A percentile compares a stretch with the other conserved stretches of the same genome.
These are phyloP conservation scores for Alternaria brassicicola DNA, from an alignment of 2,329 filamentous ascomycete genomes.

Conservation along the genomic window DNA sequence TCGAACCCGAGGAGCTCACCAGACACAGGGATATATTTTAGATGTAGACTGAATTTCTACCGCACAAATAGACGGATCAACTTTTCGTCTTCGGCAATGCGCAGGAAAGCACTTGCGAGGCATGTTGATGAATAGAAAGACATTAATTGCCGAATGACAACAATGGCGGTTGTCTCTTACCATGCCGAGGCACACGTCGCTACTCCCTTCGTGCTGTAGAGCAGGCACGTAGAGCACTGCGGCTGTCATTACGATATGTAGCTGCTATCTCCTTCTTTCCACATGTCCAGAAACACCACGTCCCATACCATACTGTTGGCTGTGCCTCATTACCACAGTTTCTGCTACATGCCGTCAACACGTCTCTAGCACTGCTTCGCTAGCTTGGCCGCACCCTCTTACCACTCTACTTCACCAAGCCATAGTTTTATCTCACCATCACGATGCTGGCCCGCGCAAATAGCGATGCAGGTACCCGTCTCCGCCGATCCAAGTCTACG, in stretches of 20 bases:
- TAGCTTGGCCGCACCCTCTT: slow-evolving; percentile 26
- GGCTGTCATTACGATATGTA: neutral
- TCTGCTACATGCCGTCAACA: slow-evolving; percentile 26
- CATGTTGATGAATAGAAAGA: neutral
- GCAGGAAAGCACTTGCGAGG: neutral
- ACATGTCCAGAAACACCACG: neutral
- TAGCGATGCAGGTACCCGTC: slow-evolving; percentile 46
- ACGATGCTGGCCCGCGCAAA: slow-evolving; percentile 45
- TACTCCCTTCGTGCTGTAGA: neutral
- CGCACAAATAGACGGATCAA: neutral
- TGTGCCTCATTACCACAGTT: slow-evolving; percentile 11
- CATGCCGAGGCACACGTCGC: neutral
- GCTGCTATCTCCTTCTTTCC: neutral
- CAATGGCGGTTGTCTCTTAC: neutral
- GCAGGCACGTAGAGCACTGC: neutral
- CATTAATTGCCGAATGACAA: neutral
- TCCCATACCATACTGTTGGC: neutral
- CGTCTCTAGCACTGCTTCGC: slow-evolving; percentile 30
- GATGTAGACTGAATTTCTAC: no score
- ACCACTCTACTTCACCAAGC: slow-evolving; percentile 21
- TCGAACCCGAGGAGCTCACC: slow-evolving; percentile 13
- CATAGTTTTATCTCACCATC: slow-evolving; percentile 23
- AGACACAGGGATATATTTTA: neutral
- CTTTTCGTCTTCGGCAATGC: neutral
- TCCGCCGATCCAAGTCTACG: slow-evolving; percentile 48